Evolutionary conservation across 176 grass and related monocot species (phyloP).

Genomic region (Musa troglodytarum): DNA sequence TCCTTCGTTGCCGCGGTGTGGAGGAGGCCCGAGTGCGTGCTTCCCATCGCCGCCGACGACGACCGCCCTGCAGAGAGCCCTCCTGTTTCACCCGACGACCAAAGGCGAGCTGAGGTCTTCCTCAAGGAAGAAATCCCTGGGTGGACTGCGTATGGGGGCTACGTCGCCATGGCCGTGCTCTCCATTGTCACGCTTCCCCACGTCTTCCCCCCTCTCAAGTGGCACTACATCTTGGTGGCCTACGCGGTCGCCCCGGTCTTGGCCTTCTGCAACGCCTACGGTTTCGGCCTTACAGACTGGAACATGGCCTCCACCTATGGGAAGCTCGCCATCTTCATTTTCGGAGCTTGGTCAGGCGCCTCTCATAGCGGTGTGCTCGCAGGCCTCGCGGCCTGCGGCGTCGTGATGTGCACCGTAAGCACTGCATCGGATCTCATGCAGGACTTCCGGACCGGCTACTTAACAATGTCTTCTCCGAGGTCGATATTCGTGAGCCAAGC

Average conservation of each 20-base stretch:
- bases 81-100: constrained; percentile 51
- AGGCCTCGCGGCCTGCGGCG: too few relatives aligned
- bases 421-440: constrained; percentile 93
- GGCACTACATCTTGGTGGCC: constrained; percentile 68
- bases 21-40: constrained; percentile 16
- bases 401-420: constrained; percentile 77
- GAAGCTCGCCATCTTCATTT: too few relatives aligned
- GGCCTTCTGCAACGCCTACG: constrained; percentile 91
- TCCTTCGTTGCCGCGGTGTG: not conserved
- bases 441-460: constrained; percentile 82
- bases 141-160: constrained; percentile 43
- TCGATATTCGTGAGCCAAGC: constrained; percentile 11
- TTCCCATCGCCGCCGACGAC: constrained; percentile 39
- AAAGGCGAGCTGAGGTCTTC: constrained; percentile 48
- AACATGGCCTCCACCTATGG: constrained; percentile 34
- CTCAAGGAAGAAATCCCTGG: constrained; percentile 62
- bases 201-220: constrained; percentile 73
- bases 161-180: constrained; percentile 39
- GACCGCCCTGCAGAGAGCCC: constrained; percentile 8
- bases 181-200: constrained; percentile 53
- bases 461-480: constrained; percentile 66
- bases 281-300: constrained; percentile 73
- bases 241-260: constrained; percentile 55
- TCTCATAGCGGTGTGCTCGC: too few relatives aligned
- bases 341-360: too few relatives aligned